A percentile compares a stretch with the other conserved stretches of the same genome.
phyloP scores from a whole-genome alignment of 192 early-diverging fungal genomes.

The Podila horticola region DNA sequence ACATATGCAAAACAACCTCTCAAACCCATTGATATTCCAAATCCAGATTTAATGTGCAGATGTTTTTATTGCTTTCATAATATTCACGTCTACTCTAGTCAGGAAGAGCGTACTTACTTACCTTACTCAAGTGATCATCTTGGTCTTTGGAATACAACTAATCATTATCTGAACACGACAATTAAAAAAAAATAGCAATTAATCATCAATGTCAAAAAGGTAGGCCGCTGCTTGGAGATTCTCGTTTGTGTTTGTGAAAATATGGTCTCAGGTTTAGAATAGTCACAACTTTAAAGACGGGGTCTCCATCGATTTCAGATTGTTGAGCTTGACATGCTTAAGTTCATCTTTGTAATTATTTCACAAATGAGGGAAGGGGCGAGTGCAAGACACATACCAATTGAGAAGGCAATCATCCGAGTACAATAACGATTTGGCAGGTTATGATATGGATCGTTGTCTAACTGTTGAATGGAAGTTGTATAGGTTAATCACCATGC shows the following conservation, averaged over 20 bases:
- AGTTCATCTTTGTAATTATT: constrained; percentile 38
- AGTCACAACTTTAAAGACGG: constrained; percentile 52
- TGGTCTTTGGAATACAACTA: no score
- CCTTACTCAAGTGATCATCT: no score
- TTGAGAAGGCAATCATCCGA: neutral
- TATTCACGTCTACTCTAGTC: no score
- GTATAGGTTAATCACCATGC: no score
- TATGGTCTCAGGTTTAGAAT: constrained; percentile 51
- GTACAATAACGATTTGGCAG: no score
- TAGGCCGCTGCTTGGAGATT: neutral
- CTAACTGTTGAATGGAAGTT: no score
- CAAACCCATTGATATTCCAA: no score
- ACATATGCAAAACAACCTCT: no score
- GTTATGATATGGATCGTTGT: no score
- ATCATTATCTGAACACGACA: neutral
- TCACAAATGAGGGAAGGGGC: neutral
- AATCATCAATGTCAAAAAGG: neutral
- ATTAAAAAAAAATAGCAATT: neutral
- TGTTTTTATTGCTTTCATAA: no score
- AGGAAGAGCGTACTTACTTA: no score
- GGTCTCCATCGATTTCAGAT: constrained; percentile 56
- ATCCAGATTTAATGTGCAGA: no score
- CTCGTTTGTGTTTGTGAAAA: neutral
- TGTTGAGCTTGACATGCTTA: constrained; percentile 58
- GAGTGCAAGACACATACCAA: constrained; percentile 17